phyloP scores from a whole-genome alignment of 139 green algal genomes.

The Haematococcus sp. region DNA sequence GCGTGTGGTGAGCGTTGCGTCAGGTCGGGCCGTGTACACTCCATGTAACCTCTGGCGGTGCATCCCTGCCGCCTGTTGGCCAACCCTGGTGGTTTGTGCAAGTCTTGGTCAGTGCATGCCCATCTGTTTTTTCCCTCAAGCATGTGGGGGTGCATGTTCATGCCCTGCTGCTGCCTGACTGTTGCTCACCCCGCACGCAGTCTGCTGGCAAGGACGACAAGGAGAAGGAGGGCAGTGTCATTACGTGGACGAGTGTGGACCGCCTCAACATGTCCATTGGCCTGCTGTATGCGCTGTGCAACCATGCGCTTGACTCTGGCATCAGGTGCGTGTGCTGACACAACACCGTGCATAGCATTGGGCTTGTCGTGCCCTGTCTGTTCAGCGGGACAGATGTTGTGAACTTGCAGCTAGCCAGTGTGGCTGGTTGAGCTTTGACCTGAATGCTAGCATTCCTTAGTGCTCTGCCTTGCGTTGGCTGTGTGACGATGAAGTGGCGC shows the following conservation, averaged over 20 bases:
- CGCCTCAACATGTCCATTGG: constrained; percentile 70
- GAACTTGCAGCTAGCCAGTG: background rate
- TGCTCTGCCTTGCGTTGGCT: too few species aligned
- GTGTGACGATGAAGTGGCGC: background rate
- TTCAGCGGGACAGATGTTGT: background rate
- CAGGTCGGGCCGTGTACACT: too few species aligned
- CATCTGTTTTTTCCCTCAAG: too few species aligned
- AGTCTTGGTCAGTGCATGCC: too few species aligned
- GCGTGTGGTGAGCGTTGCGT: too few species aligned
- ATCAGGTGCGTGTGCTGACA: constrained; percentile 36
- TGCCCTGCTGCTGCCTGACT: background rate
- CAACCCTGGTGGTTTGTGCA: too few species aligned
- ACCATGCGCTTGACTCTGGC: constrained; percentile 45
- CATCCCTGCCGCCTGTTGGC: too few species aligned
- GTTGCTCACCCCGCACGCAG: background rate
- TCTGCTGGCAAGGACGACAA: constrained; percentile 4
- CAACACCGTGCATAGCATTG: background rate
- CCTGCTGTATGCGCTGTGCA: constrained; percentile 67
- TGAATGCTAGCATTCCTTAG: background rate
- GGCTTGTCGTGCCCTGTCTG: background rate
- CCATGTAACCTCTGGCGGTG: too few species aligned
- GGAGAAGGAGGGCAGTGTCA: constrained; percentile 21
- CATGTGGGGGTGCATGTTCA: too few species aligned
- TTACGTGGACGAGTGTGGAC: constrained; percentile 57
- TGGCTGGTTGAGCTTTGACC: background rate